Conservation (phyloP, 306 rosid species). For the Fagus crenata region DNA sequence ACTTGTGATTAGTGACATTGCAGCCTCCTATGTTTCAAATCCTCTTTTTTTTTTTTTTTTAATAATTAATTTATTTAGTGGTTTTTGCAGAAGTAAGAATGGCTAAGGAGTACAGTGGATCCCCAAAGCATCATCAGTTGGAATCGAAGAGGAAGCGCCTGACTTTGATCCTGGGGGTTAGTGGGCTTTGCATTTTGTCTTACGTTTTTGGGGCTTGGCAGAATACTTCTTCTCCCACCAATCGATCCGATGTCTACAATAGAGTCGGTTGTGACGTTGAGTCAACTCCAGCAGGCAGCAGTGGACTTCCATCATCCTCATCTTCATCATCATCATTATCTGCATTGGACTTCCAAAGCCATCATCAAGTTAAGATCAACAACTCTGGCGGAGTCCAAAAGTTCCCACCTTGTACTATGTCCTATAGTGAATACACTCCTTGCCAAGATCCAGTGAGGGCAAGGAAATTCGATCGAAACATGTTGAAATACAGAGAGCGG, state of each 20-base stretch:
- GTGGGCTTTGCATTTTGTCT: conserved; percentile 70
- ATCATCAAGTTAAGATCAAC: conserved; percentile 59
- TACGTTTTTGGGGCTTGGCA: conserved; percentile 82
- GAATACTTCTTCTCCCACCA: conserved; percentile 36
- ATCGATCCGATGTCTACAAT: conserved; percentile 49
- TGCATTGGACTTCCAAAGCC: conserved; percentile 64
- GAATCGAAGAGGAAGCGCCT: conserved; percentile 72
- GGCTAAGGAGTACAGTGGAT: conserved; percentile 82
- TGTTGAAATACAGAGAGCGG: conserved; percentile 90
- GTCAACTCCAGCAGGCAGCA: conserved; percentile 18
- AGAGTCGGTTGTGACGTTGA: conserved; percentile 52
- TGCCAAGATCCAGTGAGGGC: conserved; percentile 74
- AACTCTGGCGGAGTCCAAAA: conserved; percentile 39
- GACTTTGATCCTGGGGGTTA: conserved; percentile 71
- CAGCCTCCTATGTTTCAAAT: neutral
- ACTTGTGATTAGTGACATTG: neutral
- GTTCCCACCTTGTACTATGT: conserved; percentile 63
- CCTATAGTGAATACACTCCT: conserved; percentile 79
- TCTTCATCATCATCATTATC: conserved; percentile 25
- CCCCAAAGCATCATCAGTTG: conserved; percentile 77
- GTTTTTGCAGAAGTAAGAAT: conserved; percentile 31
- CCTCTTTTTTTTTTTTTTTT: neutral
- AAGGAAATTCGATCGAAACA: conserved; percentile 64
- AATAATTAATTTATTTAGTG: too few species aligned
- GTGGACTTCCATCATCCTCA: conserved; percentile 8